A percentile compares a stretch with the other conserved stretches of the same genome.
phyloP scores from a whole-genome alignment of 2,329 filamentous ascomycete species.

The Leptodontidium sp. region DNA sequence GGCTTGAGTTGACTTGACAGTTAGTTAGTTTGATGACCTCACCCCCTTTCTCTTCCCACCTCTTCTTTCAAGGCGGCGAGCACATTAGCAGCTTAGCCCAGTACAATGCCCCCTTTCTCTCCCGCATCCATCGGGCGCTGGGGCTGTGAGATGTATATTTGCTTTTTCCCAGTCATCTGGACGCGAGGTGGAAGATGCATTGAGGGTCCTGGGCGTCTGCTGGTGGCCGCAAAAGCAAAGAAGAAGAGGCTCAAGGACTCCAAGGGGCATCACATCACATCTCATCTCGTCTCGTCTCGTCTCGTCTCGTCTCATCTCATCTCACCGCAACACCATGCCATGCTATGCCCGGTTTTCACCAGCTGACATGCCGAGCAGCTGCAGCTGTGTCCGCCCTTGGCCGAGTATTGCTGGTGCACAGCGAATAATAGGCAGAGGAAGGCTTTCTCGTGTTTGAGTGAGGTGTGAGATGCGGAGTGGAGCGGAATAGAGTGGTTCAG shows the following conservation, averaged over 20 bases:
- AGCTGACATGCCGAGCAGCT: slow-evolving; percentile 17
- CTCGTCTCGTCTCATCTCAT: slow-evolving; percentile 14
- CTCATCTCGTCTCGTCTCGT: background rate
- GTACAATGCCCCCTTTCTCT: slow-evolving; percentile 25
- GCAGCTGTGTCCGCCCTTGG: slow-evolving; percentile 13
- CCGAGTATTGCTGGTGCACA: background rate
- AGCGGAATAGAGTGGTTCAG: background rate
- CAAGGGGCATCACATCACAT: background rate
- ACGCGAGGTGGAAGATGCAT: slow-evolving; percentile 25
- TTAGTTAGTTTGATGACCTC: slow-evolving; percentile 22
- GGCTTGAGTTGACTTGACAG: background rate
- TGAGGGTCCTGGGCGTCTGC: slow-evolving; percentile 20
- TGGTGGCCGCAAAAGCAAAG: slow-evolving; percentile 26
- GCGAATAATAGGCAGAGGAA: background rate
- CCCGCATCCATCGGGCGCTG: slow-evolving; percentile 7
- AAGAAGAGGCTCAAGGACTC: slow-evolving; percentile 36
- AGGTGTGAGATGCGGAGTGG: background rate
- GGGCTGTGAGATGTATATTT: slow-evolving; percentile 24
- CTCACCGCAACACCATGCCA: slow-evolving; percentile 21
- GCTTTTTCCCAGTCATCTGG: slow-evolving; percentile 39
- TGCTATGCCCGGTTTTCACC: background rate
- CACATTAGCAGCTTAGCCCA: background rate
- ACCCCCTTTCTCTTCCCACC: slow-evolving; percentile 7
- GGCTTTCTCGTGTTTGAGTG: slow-evolving; percentile 25
- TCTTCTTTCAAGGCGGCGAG: background rate